Base-by-base conservation (phyloP, 139 green algal species). In the Chlorella sp. region DNA sequence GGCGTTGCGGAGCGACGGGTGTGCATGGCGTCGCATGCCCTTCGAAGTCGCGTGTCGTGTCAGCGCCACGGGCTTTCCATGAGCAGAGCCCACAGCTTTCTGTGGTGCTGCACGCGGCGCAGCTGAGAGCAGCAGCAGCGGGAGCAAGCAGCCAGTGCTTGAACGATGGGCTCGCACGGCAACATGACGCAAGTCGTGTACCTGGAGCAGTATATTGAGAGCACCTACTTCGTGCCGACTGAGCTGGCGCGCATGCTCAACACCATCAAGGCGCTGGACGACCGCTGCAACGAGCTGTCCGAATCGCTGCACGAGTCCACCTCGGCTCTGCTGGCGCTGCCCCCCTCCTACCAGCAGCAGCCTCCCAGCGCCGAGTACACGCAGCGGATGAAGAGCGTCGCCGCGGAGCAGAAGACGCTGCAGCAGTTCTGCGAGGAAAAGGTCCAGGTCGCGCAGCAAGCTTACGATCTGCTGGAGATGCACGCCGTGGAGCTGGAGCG, bases 361-460 rank as follows among this genome's bases (percentile, higher is more conserved):
- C 64, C 49, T 26, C 34, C 66, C 2, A 42, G 4, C 20, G 62
- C 70, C 0, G 72, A 82, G 64, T 80, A 85, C 29, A 35, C 71
- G 2, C 59, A 75, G 3, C 31, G 82, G 1, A 34, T 59, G 2
- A 23, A 60, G 1, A 70, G 30, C 2, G 67, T 74, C 32, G 30
- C 31, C 3, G 4, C 50, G 4, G 61, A 88, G 30, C 89, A 94
- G 77, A 71, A 71, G 1, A 77, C 89, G 72, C 77, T 95, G 49
- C 72, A 88, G 32, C 90, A 95, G 78, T 93, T 89, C 69, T 79
- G 80, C 3, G 90, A 95, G 62, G 91, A 96, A 77, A 95, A 95
- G 71, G 78, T 86, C 36, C 78, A 84, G 69, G 59, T 87, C 23
- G 84, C 80, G 17, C 77, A 86, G 62, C 83, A 89, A 62, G 87